A percentile compares a stretch with the other conserved stretches of the same genome.
phyloP scores from a whole-genome alignment of 2,329 filamentous ascomycete genomes.

The Hymenoscyphus repandus region DNA sequence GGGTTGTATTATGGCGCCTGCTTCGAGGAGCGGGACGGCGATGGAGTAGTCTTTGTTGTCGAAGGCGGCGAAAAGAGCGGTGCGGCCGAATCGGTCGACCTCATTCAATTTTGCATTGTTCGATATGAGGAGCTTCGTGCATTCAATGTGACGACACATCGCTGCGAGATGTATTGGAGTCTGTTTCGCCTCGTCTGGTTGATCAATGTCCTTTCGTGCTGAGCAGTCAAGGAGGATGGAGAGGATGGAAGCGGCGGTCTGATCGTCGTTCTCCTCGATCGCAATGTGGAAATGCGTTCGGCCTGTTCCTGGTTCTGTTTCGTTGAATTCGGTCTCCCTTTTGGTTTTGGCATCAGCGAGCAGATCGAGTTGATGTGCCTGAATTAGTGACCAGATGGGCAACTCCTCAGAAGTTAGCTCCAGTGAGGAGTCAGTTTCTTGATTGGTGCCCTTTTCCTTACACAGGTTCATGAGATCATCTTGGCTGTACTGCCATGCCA shows the following conservation, averaged over 20 bases:
- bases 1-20: conserved; percentile 8
- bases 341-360: not conserved
- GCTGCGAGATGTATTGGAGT: conserved; percentile 18
- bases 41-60: not conserved
- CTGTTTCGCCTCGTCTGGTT: conserved; percentile 5
- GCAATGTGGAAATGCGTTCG: conserved; percentile 11
- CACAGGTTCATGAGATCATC: conserved; percentile 7
- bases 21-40: conserved; percentile 11
- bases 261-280: not conserved
- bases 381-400: conserved; percentile 15
- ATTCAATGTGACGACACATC: conserved; percentile 1
- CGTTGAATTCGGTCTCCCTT: not conserved
- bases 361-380: not conserved
- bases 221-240: conserved; percentile 4
- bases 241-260: not conserved
- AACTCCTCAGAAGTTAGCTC: not conserved
- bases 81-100: conserved; percentile 8
- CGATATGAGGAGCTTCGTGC: conserved; percentile 11
- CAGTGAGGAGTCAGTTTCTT: not conserved
- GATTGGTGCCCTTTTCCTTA: not conserved
- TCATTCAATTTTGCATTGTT: conserved; percentile 9
- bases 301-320: conserved; percentile 11
- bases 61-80: conserved; percentile 9
- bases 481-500: conserved; percentile 16
- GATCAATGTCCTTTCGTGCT: not conserved